Evolutionary conservation across 257 asterid species (phyloP), one percentile per base, ranked within the genome.

Genomic region (Rubia yunnanensis): DNA sequence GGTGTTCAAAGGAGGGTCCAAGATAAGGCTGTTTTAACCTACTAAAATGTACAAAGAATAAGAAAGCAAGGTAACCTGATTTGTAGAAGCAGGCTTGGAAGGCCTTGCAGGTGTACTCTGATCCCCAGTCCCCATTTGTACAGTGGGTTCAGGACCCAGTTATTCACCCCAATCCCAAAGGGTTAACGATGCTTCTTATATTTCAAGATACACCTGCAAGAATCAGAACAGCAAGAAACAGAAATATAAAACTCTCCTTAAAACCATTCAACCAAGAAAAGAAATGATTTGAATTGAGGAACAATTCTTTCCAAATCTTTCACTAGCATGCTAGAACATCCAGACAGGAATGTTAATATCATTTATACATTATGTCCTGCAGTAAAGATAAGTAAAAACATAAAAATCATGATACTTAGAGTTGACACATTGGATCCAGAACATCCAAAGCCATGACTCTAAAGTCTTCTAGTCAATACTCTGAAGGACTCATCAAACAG

Each of bases 111-210:
- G 84, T 34, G 86, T 82, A 79, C 77, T 74, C 75, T 82, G 94
- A 70, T 91, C 91, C 71, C 95, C 85, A 64, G 96, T 73, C 72
- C 89, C 95, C 98, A 91, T 91, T 65, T 68, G 67, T 76, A 66
- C 68, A 79, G 78, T 77, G 63, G 63, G 52, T 70, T 34, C 70
- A 60, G 60, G 76, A 55, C 63, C 72, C 71, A 64, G 46, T 69
- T 64, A 69, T 73, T 74, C 28, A 73, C 66, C 63, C 53, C 32
- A 23, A 66, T 35, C 34, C 60, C 36, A 73, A 65, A 26, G 27
- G 66, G 64, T 44, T 23, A 62, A 48, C 52, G 34, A 48, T 44
- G 73, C 48, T 61, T 63, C 50, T 65, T 56, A 64, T 30, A 67
- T 38, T 63, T 34, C 59, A 70, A 63, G 61, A 48, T 69, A 70